These are phyloP conservation scores for Nectriaceae sp. DNA, from an alignment of 2,329 filamentous ascomycete species.

Conservation along the genomic window DNA sequence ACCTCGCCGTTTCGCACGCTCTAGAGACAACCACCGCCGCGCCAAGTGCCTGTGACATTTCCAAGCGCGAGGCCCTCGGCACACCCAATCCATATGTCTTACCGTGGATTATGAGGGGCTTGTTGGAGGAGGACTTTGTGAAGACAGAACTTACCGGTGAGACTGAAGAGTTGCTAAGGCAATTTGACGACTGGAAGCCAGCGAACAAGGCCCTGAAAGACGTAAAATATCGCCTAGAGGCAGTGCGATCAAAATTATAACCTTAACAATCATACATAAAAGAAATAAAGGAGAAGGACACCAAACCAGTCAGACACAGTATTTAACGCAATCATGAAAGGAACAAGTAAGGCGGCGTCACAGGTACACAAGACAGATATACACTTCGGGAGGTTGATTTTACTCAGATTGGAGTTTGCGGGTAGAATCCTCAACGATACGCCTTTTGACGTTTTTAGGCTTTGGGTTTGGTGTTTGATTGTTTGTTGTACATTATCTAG, in stretches of 20 bases:
- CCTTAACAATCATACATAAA: neutral
- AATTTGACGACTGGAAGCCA: conserved; percentile 95
- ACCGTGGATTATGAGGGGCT: conserved; percentile 92
- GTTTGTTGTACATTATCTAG: neutral
- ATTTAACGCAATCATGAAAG: neutral
- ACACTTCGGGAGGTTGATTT: neutral
- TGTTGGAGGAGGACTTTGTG: conserved; percentile 90
- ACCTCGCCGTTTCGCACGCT: conserved; percentile 71
- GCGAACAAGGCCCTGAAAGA: conserved; percentile 89
- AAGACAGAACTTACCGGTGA: conserved; percentile 78
- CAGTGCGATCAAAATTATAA: conserved; percentile 79
- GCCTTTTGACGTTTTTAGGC: neutral
- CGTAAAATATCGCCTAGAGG: conserved; percentile 92
- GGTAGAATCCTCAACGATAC: neutral
- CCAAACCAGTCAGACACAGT: neutral
- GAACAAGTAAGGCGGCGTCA: no score
- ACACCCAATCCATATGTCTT: conserved; percentile 84
- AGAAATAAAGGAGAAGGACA: neutral
- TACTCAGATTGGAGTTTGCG: neutral
- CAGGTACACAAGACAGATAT: no score
- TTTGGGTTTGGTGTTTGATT: neutral
- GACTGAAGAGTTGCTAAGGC: conserved; percentile 73
- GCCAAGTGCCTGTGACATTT: conserved; percentile 31
- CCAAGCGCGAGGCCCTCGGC: conserved; percentile 35
- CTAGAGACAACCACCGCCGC: conserved; percentile 65